These are phyloP conservation scores for Podospora comata DNA, from an alignment of 495 filamentous ascomycete genomes.

Conservation along the genomic window DNA sequence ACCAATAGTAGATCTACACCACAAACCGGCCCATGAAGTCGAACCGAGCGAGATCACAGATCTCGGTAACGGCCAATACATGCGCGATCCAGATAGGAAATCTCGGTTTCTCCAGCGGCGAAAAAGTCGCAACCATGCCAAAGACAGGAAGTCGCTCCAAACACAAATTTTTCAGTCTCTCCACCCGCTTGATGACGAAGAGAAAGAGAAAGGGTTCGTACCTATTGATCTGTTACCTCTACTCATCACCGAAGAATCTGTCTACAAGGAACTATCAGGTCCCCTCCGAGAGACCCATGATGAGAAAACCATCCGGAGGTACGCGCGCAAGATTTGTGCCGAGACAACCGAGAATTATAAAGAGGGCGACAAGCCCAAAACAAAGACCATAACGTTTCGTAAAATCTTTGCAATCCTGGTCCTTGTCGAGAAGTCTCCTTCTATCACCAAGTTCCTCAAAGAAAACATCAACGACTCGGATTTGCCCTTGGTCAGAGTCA, in stretches of 20 bases:
- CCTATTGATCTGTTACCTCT: neutral
- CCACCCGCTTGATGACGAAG: neutral
- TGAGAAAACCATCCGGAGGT: neutral
- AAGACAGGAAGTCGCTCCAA: neutral
- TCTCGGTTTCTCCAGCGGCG: too few species aligned
- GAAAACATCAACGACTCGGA: slow-evolving; percentile 22
- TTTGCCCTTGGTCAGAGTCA: slow-evolving; percentile 21
- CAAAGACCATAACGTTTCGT: slow-evolving; percentile 3
- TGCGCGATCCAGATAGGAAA: too few species aligned
- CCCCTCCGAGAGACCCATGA: neutral
- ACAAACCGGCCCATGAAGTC: neutral
- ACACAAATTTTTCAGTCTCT: neutral
- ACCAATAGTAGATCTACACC: neutral
- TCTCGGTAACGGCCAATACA: neutral
- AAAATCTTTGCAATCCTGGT: slow-evolving; percentile 30
- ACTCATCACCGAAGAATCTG: neutral
- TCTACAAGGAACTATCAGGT: neutral
- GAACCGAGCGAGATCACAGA: neutral
- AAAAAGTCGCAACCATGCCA: neutral
- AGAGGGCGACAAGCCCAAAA: neutral
- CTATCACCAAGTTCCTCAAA: slow-evolving; percentile 22
- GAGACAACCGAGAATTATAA: neutral
- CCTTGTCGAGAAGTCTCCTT: slow-evolving; percentile 15
- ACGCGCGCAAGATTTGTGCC: neutral
- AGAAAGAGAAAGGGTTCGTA: neutral